Conservation (phyloP, 495 filamentous ascomycete species). For the Amniculicola lignicola region DNA sequence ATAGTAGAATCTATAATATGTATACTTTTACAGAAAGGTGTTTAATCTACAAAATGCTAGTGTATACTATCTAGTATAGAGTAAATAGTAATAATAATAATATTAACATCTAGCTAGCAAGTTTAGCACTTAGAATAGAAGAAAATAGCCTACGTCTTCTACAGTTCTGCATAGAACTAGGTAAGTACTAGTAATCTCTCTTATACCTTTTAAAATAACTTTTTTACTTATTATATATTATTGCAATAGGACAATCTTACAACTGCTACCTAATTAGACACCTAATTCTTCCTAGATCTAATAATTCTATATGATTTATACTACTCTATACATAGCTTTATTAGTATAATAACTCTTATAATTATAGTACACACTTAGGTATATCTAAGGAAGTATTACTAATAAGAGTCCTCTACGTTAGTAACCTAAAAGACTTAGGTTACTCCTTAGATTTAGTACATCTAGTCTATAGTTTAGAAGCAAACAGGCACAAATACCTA, state of each 20-base stretch:
- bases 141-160: conserved; percentile 7
- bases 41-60: conserved; percentile 6
- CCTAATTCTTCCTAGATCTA: neutral
- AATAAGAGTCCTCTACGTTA: conserved; percentile 17
- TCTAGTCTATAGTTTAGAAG: conserved; percentile 7
- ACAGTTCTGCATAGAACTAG: conserved; percentile 8
- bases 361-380: conserved; percentile 1
- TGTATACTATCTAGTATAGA: neutral
- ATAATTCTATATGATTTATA: conserved; percentile 2
- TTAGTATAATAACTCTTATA: conserved; percentile 8
- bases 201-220: neutral
- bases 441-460: conserved; percentile 2
- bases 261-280: neutral
- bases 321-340: conserved; percentile 12
- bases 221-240: neutral
- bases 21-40: conserved; percentile 5
- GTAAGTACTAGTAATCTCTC: neutral
- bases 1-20: conserved; percentile 1
- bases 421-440: conserved; percentile 6
- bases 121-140: conserved; percentile 4
- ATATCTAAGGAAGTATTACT: conserved; percentile 5
- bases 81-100: neutral
- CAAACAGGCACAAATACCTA: conserved; percentile 4
- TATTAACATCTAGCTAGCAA: neutral
- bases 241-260: neutral